Conservation (phyloP, 2,329 filamentous ascomycete genomes). For the Fusarium penzigii region DNA sequence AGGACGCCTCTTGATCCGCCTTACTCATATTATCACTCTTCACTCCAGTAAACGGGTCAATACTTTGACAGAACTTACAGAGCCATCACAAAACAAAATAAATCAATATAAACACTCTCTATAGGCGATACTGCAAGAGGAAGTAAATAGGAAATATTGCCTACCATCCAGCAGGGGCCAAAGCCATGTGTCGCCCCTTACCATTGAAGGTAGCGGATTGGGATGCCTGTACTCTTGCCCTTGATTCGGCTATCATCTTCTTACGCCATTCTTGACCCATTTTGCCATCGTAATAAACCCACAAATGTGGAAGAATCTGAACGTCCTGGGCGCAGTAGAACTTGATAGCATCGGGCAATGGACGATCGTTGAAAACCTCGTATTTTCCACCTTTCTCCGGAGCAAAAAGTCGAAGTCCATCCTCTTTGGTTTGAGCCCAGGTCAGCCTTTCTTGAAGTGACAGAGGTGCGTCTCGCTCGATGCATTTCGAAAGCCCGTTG, state of each 20-base stretch:
- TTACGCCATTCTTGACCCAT: constrained; percentile 17
- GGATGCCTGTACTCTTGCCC: constrained; percentile 31
- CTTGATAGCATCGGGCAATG: constrained; percentile 40
- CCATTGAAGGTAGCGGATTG: constrained; percentile 27
- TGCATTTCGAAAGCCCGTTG: constrained; percentile 4
- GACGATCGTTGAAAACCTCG: constrained; percentile 48
- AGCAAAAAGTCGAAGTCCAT: constrained; percentile 39
- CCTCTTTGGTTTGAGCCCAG: constrained; percentile 39
- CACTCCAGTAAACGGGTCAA: too few species aligned
- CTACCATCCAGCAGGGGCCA: too few species aligned
- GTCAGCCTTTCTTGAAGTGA: neutral
- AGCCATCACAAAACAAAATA: too few species aligned
- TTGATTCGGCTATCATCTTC: constrained; percentile 28
- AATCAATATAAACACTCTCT: too few species aligned
- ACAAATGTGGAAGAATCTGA: constrained; percentile 38
- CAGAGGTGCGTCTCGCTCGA: constrained; percentile 1
- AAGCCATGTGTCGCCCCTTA: too few species aligned
- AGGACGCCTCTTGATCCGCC: too few species aligned
- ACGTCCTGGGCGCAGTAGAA: constrained; percentile 52
- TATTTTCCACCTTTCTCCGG: constrained; percentile 45
- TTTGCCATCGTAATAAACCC: constrained; percentile 27
- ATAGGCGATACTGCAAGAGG: too few species aligned
- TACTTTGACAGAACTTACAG: too few species aligned
- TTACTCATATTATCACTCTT: too few species aligned
- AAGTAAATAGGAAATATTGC: too few species aligned